A percentile compares a stretch with the other conserved stretches of the same genome.
Evolutionary conservation across 495 filamentous ascomycete genomes (phyloP).

Genomic region (Penicillium soppii): DNA sequence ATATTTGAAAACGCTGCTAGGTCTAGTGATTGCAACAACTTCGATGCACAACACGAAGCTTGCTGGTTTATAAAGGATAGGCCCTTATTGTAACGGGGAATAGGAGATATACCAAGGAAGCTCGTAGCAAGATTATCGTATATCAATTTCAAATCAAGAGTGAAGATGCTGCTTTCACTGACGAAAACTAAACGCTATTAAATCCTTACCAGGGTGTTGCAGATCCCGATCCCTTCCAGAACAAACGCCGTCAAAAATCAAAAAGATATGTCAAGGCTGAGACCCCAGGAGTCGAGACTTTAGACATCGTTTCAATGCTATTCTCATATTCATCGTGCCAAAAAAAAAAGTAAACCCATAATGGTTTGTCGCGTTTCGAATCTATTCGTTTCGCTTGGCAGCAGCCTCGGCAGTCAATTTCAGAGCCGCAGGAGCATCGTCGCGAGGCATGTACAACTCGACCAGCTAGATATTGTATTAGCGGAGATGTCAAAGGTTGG

Average conservation of each 20-base stretch:
- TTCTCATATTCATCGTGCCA: conserved; percentile 1
- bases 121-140: too few relatives aligned
- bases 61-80: too few relatives aligned
- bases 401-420: conserved; percentile 63
- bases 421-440: conserved; percentile 73
- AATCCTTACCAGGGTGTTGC: neutral
- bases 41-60: too few relatives aligned
- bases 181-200: too few relatives aligned
- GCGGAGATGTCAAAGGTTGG: neutral
- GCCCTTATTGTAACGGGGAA: too few relatives aligned
- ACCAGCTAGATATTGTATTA: conserved; percentile 62
- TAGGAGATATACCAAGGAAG: too few relatives aligned
- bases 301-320: neutral
- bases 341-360: neutral
- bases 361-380: neutral
- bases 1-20: too few relatives aligned
- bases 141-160: too few relatives aligned
- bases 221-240: neutral
- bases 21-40: too few relatives aligned
- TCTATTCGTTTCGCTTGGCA: conserved; percentile 64
- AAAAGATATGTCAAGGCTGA: neutral
- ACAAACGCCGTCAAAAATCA: neutral
- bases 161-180: too few relatives aligned
- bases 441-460: conserved; percentile 80
- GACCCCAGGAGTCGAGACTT: neutral